Evolutionary conservation across 2,329 filamentous ascomycete genomes (phyloP).

Genomic region (Aspergillus alliaceus): DNA sequence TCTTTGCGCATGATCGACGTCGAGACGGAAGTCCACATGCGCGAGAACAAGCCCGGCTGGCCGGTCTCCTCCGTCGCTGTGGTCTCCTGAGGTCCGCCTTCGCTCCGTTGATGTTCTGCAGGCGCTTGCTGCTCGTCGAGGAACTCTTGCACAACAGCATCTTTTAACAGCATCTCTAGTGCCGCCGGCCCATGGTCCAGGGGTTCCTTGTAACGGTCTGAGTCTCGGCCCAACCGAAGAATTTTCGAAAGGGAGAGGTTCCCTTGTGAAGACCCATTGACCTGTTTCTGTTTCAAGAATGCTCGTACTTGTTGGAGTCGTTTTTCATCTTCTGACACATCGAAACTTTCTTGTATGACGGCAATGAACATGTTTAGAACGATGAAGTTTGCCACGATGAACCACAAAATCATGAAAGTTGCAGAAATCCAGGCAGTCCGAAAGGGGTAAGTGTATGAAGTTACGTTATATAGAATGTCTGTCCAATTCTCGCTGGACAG

Average conservation of each 20-base stretch:
- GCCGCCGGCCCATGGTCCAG: slow-evolving; percentile 89
- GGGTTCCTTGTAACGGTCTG: slow-evolving; percentile 69
- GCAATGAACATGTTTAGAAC: slow-evolving; percentile 99
- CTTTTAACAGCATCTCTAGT: slow-evolving; percentile 94
- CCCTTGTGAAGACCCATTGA: slow-evolving; percentile 65
- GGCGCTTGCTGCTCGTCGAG: slow-evolving; percentile 68
- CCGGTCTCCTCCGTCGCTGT: slow-evolving; percentile 42
- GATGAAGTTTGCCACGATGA: slow-evolving; percentile 92
- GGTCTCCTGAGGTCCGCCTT: slow-evolving; percentile 27
- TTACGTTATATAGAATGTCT: slow-evolving; percentile 77
- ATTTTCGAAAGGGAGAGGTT: slow-evolving; percentile 66
- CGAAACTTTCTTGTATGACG: slow-evolving; percentile 99
- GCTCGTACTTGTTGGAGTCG: slow-evolving; percentile 93
- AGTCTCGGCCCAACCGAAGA: slow-evolving; percentile 62
- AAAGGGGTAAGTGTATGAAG: slow-evolving; percentile 62
- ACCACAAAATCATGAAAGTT: slow-evolving; percentile 90
- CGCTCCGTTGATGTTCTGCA: slow-evolving; percentile 28
- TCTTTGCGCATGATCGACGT: slow-evolving; percentile 64
- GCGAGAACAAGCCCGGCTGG: slow-evolving; percentile 60
- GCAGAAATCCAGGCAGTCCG: slow-evolving; percentile 91
- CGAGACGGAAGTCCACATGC: slow-evolving; percentile 61
- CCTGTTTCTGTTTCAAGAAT: slow-evolving; percentile 86
- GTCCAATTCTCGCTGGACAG: slow-evolving; percentile 98
- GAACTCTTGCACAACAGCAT: slow-evolving; percentile 92
- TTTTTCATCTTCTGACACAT: slow-evolving; percentile 97